Evolutionary conservation across 2,329 filamentous ascomycete genomes (phyloP).

Genomic region (Ceratocystis colombiana): DNA sequence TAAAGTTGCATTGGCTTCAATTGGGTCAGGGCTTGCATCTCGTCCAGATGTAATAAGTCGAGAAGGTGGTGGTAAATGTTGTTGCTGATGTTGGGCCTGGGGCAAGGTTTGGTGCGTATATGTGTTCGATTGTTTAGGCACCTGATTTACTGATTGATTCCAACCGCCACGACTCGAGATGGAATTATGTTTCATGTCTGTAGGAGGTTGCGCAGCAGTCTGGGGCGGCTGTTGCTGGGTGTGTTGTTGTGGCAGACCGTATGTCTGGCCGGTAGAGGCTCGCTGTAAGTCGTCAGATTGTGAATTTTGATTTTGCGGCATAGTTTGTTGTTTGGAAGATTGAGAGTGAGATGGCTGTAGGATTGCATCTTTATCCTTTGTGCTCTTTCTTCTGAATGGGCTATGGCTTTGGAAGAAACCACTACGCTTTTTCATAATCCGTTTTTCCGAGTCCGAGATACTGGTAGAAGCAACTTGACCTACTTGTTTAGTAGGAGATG

Average conservation of each 20-base stretch:
- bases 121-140: slow-evolving; percentile 25
- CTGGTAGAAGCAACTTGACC: slow-evolving; percentile 37
- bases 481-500: slow-evolving; percentile 60
- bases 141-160: slow-evolving; percentile 33
- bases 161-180: slow-evolving; percentile 49
- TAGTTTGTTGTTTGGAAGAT: slow-evolving; percentile 1
- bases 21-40: slow-evolving; percentile 64
- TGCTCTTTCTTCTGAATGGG: slow-evolving; percentile 87
- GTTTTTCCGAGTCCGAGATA: slow-evolving; percentile 58
- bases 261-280: slow-evolving; percentile 8
- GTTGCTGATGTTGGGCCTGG: slow-evolving; percentile 11
- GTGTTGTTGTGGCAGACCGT: slow-evolving; percentile 11
- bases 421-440: slow-evolving; percentile 60
- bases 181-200: slow-evolving; percentile 32
- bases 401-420: slow-evolving; percentile 90
- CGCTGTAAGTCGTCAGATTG: slow-evolving; percentile 17
- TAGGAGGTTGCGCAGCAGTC: not conserved
- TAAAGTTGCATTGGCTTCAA: slow-evolving; percentile 83
- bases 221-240: not conserved
- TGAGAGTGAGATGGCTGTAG: slow-evolving; percentile 20
- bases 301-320: slow-evolving; percentile 6
- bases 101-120: slow-evolving; percentile 21
- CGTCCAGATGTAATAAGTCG: slow-evolving; percentile 36
- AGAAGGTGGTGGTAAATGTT: slow-evolving; percentile 27
- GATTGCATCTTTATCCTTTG: slow-evolving; percentile 46